These are phyloP conservation scores for Volvox reticuliferus DNA, from an alignment of 139 green algal species.

Conservation along the genomic window DNA sequence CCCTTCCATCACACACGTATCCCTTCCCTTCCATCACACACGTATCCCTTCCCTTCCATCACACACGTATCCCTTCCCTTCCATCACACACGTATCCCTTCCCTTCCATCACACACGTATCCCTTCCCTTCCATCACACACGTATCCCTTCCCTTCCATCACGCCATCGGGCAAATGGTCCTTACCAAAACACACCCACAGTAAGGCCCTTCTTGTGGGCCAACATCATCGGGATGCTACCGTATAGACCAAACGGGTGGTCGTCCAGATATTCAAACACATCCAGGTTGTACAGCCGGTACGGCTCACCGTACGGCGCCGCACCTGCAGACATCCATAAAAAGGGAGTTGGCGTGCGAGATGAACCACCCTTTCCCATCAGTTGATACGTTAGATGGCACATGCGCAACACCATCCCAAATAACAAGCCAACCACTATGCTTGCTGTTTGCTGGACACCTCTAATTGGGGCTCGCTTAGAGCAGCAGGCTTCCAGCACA, in stretches of 20 bases:
- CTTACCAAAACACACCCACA: conserved; percentile 91
- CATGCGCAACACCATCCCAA: no score
- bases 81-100: not conserved
- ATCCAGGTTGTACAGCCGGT: conserved; percentile 99
- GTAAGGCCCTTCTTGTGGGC: conserved; percentile 82
- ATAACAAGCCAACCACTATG: no score
- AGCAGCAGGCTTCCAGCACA: no score
- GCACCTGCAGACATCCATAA: not conserved
- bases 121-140: not conserved
- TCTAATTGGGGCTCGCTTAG: no score
- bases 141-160: no score
- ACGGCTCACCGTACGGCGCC: conserved; percentile 84
- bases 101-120: not conserved
- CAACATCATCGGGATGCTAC: conserved; percentile 93
- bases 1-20: not conserved
- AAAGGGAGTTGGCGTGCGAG: no score
- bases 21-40: no score
- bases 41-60: no score
- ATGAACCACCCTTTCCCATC: no score
- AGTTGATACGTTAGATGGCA: no score
- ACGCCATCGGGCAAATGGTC: not conserved
- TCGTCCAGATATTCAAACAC: conserved; percentile 98
- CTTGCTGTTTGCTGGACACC: no score
- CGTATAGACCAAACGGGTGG: conserved; percentile 97
- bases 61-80: not conserved